Conservation (phyloP, 345 rosid species). For the Ceriops zippeliana region DNA sequence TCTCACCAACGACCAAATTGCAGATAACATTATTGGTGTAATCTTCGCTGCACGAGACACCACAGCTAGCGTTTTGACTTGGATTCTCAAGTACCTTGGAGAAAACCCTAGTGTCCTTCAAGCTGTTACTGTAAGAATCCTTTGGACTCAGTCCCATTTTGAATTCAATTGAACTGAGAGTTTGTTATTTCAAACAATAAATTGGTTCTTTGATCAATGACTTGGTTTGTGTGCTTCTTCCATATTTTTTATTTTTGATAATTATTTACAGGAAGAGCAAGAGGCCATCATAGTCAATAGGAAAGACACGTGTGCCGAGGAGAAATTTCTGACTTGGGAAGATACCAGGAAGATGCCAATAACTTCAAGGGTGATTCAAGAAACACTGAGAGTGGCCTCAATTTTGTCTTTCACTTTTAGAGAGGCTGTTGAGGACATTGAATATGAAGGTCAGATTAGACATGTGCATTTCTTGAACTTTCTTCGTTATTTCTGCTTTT, state of each 20-base stretch:
- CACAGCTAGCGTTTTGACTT: conserved; percentile 76
- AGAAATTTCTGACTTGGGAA: conserved; percentile 48
- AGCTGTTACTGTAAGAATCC: conserved; percentile 66
- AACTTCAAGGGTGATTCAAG: conserved; percentile 77
- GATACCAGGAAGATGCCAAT: conserved; percentile 77
- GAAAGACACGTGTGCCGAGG: conserved; percentile 37
- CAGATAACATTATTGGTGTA: conserved; percentile 83
- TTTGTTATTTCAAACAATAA: background rate
- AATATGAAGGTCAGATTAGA: conserved; percentile 55
- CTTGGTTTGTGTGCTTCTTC: conserved; percentile 5
- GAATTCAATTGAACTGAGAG: too few relatives aligned
- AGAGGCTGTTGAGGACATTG: conserved; percentile 90
- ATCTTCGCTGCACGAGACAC: conserved; percentile 93
- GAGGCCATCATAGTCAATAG: conserved; percentile 40
- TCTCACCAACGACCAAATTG: conserved; percentile 69
- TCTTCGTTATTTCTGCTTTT: background rate
- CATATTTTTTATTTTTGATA: background rate
- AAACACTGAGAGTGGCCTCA: conserved; percentile 77
- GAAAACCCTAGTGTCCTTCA: conserved; percentile 64
- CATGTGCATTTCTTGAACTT: background rate
- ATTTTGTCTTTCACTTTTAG: conserved; percentile 83
- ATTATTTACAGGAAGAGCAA: conserved; percentile 57
- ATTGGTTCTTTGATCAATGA: background rate
- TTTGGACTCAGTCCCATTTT: background rate
- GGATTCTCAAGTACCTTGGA: conserved; percentile 79